Conservation (phyloP, 2,329 filamentous ascomycete species). For the Stachybotrys chlorohalonatus region DNA sequence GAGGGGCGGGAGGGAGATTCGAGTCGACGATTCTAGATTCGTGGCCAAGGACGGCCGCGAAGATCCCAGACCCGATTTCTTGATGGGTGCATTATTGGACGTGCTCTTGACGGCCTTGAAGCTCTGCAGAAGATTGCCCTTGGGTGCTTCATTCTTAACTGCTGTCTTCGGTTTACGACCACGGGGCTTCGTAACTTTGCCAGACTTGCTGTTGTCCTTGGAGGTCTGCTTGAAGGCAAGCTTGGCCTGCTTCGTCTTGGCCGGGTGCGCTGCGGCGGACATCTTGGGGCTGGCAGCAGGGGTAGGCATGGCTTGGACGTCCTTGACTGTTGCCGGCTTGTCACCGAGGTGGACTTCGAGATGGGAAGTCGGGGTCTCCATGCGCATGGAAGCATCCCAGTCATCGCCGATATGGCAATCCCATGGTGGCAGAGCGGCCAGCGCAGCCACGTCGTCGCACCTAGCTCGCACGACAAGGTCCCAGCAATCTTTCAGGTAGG, state of each 20-base stretch:
- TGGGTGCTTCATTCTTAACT: constrained; percentile 27
- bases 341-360: constrained; percentile 22
- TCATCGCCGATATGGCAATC: constrained; percentile 44
- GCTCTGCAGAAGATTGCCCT: constrained; percentile 27
- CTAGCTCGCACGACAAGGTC: constrained; percentile 81
- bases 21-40: neutral
- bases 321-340: constrained; percentile 30
- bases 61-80: neutral
- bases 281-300: constrained; percentile 47
- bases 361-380: constrained; percentile 31
- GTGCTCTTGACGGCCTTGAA: constrained; percentile 36
- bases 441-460: constrained; percentile 76
- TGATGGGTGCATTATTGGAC: constrained; percentile 6
- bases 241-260: constrained; percentile 42
- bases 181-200: constrained; percentile 18
- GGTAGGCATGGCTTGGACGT: constrained; percentile 44
- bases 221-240: constrained; percentile 31
- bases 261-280: constrained; percentile 27
- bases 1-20: constrained; percentile 10
- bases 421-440: constrained; percentile 56
- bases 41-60: neutral
- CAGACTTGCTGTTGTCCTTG: constrained; percentile 9
- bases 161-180: constrained; percentile 22
- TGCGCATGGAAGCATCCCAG: constrained; percentile 35
- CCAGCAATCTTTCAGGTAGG: constrained; percentile 87